A percentile compares a stretch with the other conserved stretches of the same genome.
These are phyloP conservation scores for Ophidiomyces ophidiicola DNA, from an alignment of 2,329 filamentous ascomycete species.

Conservation along the genomic window DNA sequence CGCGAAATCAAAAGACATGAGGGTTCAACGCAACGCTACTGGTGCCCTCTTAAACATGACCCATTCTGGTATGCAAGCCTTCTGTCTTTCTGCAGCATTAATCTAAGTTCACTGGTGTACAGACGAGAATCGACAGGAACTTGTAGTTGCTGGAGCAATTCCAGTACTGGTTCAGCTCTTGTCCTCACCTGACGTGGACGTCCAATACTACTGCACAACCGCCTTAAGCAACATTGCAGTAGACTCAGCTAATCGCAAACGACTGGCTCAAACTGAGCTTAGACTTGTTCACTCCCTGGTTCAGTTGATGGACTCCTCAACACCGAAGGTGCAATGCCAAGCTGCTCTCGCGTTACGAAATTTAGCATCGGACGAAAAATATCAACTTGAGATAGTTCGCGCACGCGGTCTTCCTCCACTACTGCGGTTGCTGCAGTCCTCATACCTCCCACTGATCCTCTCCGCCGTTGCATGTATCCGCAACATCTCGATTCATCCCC, in stretches of 20 bases:
- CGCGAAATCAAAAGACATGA: constrained; percentile 96
- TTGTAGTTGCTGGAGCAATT: constrained; percentile 95
- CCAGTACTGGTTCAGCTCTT: constrained; percentile 92
- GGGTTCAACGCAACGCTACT: constrained; percentile 93
- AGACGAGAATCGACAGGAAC: constrained; percentile 96
- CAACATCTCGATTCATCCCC: constrained; percentile 95
- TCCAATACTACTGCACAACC: constrained; percentile 98
- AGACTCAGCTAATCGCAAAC: constrained; percentile 78
- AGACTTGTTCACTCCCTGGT: constrained; percentile 89
- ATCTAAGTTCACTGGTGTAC: constrained; percentile 21
- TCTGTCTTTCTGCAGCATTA: constrained; percentile 1
- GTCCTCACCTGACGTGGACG: constrained; percentile 84
- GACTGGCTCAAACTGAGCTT: constrained; percentile 78
- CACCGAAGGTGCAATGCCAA: constrained; percentile 95
- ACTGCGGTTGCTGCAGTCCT: constrained; percentile 81
- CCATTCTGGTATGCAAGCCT: constrained; percentile 69
- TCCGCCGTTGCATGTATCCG: constrained; percentile 96
- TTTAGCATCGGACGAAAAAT: constrained; percentile 93
- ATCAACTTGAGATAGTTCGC: constrained; percentile 93
- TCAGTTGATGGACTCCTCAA: constrained; percentile 92
- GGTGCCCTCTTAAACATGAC: constrained; percentile 98
- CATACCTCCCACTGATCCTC: constrained; percentile 87
- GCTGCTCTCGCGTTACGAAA: constrained; percentile 89
- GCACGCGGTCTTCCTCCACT: constrained; percentile 75
- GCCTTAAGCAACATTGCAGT: constrained; percentile 98